Evolutionary conservation across 768 basidiomycete genomes (phyloP), one percentile per base, ranked within the genome.

Genomic region (Boletus subparvulus): DNA sequence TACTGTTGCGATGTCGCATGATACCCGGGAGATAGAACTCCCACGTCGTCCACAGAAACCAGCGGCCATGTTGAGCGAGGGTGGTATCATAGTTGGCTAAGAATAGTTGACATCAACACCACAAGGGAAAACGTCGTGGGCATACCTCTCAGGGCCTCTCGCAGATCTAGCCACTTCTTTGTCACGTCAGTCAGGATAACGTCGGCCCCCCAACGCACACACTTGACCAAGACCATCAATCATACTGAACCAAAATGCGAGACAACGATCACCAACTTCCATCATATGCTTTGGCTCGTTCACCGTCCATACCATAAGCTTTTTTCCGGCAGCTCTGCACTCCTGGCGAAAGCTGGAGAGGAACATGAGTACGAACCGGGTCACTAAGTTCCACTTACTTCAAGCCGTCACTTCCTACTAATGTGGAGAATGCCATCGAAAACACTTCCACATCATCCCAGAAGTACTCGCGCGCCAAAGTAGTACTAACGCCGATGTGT

Each of bases 291-390:
- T 84, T 11, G 85, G 85, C 45, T 87, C 81, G 67, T 99, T 99
- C 28, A 98, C 96, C 0, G 97, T 99, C 97, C 95, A 98, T 4
- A 94, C 92, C 83, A 95, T 88, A 54, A 98, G 63, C 62, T 80
- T 80, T 80, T 97, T 97, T 19, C 88, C 88, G 1, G 84, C 84
- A 16, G 68, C 77, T 69, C 86, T 85, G 75, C 92, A 94, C 62
- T 94, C 89, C 45, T 77, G 73, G 53, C 87, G 77, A 77, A 99
- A 98, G 76, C 95, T 83, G 63, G 37, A 58, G 33, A 52, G 47
- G 32, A 51, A 24, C 45, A 55, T 48, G 37, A 47, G 36, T 37
- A 60, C 47, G 49, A 55, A 44, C 28, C 36, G 16, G 24, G 28
- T 48, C 45, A 33, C 9, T 1, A 17, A 16, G 39, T 45, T 30